Evolutionary conservation across 106 monocot genomes (phyloP).

Genomic region (Dactylorhiza incarnata): DNA sequence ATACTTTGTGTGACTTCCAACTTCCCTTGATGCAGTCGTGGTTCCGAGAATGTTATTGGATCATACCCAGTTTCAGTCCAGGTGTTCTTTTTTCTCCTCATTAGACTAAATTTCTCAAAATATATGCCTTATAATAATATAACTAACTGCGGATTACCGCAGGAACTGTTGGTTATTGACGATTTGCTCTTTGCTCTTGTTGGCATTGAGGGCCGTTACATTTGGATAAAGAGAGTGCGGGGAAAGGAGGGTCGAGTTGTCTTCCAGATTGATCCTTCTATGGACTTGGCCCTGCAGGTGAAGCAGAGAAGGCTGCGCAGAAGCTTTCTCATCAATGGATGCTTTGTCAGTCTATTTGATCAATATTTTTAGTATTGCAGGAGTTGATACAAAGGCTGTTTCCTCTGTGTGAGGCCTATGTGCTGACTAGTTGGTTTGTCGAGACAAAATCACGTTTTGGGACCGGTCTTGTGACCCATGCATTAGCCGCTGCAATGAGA

Average conservation of each 20-base stretch:
- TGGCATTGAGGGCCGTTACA: slow-evolving; percentile 88
- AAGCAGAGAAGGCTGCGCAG: neutral
- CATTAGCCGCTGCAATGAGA: slow-evolving; percentile 84
- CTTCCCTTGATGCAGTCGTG: slow-evolving; percentile 27
- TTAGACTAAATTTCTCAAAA: neutral
- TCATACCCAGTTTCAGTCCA: slow-evolving; percentile 74
- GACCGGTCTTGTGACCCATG: slow-evolving; percentile 88
- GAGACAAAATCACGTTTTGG: slow-evolving; percentile 84
- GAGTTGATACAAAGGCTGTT: slow-evolving; percentile 74
- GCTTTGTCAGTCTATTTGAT: neutral
- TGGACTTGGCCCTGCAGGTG: slow-evolving; percentile 88
- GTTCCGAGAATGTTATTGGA: slow-evolving; percentile 49
- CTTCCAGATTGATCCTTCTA: slow-evolving; percentile 77
- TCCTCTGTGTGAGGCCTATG: slow-evolving; percentile 77
- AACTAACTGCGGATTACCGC: slow-evolving; percentile 1
- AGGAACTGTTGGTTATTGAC: slow-evolving; percentile 94
- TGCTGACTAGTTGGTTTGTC: slow-evolving; percentile 73
- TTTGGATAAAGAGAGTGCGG: slow-evolving; percentile 66
- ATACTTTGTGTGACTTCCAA: neutral
- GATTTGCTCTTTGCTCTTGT: slow-evolving; percentile 79
- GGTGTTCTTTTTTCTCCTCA: slow-evolving; percentile 13
- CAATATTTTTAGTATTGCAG: slow-evolving; percentile 28
- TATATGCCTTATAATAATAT: neutral
- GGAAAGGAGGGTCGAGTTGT: slow-evolving; percentile 60
- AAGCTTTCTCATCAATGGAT: neutral